A percentile compares a stretch with the other conserved stretches of the same genome.
Evolutionary conservation across 805 yeast genomes (phyloP).

Genomic region (Cyberlindnera nakhonratchasimensis): DNA sequence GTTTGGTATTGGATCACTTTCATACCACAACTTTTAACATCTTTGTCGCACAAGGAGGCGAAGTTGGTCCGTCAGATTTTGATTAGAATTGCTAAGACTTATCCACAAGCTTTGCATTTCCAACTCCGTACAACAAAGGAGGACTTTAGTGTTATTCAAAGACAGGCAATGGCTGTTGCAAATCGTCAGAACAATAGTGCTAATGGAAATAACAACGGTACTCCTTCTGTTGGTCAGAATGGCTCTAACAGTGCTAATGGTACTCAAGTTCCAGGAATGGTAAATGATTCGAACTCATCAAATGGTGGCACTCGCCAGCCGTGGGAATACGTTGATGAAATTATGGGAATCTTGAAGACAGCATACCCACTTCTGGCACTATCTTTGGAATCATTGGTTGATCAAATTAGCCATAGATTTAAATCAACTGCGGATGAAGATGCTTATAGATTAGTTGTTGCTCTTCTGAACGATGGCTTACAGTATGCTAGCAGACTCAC

Average conservation of each 20-base stretch:
- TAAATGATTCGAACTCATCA: slow-evolving; percentile 4
- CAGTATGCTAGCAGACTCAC: slow-evolving; percentile 84
- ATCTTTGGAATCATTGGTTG: slow-evolving; percentile 90
- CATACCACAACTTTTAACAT: slow-evolving; percentile 88
- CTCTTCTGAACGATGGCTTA: slow-evolving; percentile 88
- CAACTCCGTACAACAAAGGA: slow-evolving; percentile 93
- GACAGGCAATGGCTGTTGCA: slow-evolving; percentile 61
- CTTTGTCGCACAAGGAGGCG: slow-evolving; percentile 90
- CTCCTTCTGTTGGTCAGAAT: slow-evolving; percentile 4
- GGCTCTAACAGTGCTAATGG: slow-evolving; percentile 4
- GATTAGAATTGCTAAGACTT: slow-evolving; percentile 89
- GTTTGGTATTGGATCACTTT: slow-evolving; percentile 99
- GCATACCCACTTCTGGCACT: slow-evolving; percentile 93
- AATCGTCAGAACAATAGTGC: slow-evolving; percentile 24
- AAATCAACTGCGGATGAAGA: slow-evolving; percentile 95
- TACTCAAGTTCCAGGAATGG: neutral
- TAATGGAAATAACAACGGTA: slow-evolving; percentile 1
- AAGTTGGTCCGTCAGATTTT: slow-evolving; percentile 81
- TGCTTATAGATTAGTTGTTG: slow-evolving; percentile 89
- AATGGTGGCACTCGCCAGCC: slow-evolving; percentile 56
- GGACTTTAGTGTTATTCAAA: slow-evolving; percentile 82
- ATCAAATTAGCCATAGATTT: slow-evolving; percentile 90
- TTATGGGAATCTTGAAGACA: slow-evolving; percentile 92
- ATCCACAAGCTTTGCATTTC: slow-evolving; percentile 97
- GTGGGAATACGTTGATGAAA: slow-evolving; percentile 90